These are phyloP conservation scores for Wickerhamiella musiphila DNA, from an alignment of 805 yeast genomes.

Conservation along the genomic window DNA sequence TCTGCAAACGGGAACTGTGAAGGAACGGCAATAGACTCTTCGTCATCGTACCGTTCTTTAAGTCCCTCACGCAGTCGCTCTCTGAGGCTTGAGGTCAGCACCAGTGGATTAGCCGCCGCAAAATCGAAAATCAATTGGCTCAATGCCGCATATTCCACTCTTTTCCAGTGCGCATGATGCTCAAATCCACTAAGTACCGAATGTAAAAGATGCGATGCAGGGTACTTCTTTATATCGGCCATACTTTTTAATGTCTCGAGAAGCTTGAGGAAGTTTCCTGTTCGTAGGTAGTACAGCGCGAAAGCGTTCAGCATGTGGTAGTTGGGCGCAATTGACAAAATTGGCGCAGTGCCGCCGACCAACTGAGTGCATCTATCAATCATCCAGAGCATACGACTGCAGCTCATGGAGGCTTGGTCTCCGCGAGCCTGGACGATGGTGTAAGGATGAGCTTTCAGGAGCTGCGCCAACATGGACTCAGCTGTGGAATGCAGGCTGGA, in stretches of 20 bases:
- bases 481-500: conserved; percentile 15
- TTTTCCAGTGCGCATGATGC: neutral
- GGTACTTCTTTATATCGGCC: neutral
- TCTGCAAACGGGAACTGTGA: no score
- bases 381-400: conserved; percentile 3
- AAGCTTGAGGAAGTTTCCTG: conserved; percentile 1
- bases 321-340: neutral
- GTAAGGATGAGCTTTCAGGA: conserved; percentile 2
- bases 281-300: neutral
- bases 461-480: conserved; percentile 9
- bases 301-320: neutral
- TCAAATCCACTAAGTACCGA: neutral
- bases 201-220: neutral
- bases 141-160: neutral
- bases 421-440: no score
- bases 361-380: neutral
- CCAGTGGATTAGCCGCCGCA: neutral
- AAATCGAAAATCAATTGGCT: neutral
- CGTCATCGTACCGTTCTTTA: neutral
- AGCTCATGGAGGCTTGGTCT: conserved; percentile 1
- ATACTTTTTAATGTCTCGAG: neutral
- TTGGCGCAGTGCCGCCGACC: neutral
- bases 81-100: neutral
- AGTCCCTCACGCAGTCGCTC: no score
- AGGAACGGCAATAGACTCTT: neutral